Conservation (phyloP, 1,284 basidiomycete species). For the Cryptococcus sp. region DNA sequence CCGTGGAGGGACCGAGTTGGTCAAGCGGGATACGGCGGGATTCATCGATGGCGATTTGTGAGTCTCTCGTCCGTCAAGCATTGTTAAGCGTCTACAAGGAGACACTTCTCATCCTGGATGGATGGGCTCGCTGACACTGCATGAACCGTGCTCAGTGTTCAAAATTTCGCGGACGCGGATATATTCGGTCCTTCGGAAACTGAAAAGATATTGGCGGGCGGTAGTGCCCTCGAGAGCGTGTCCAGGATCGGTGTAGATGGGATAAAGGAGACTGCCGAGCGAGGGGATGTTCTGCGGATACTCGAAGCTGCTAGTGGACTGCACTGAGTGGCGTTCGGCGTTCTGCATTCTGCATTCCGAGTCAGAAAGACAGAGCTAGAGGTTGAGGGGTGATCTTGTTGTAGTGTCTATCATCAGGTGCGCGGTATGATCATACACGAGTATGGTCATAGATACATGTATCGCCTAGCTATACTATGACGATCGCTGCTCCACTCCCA, state of each 20-base stretch:
- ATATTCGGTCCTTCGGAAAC: conserved; percentile 31
- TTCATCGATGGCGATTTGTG: conserved; percentile 87
- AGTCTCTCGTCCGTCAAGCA: conserved; percentile 14
- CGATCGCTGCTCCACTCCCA: not conserved
- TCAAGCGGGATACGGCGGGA: conserved; percentile 61
- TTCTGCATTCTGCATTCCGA: not conserved
- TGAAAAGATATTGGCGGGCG: conserved; percentile 37
- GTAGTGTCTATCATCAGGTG: not conserved
- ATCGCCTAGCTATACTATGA: too few species aligned
- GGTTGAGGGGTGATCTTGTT: not conserved
- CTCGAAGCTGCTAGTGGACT: conserved; percentile 42
- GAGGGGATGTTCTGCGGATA: conserved; percentile 39
- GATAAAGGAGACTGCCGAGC: conserved; percentile 19
- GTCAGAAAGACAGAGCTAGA: not conserved
- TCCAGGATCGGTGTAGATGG: conserved; percentile 19
- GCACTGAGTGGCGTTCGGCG: conserved; percentile 24
- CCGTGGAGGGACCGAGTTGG: conserved; percentile 61
- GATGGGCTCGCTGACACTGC: too few species aligned
- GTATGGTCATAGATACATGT: too few species aligned
- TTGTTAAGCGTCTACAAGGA: not conserved
- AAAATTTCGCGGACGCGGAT: conserved; percentile 61
- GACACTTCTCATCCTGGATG: not conserved
- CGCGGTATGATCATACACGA: too few species aligned
- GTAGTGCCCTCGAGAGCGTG: conserved; percentile 40
- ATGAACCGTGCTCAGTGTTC: conserved; percentile 55